Conservation (phyloP, 1,284 basidiomycete genomes). For the Cutaneotrichosporon spelunceum region DNA sequence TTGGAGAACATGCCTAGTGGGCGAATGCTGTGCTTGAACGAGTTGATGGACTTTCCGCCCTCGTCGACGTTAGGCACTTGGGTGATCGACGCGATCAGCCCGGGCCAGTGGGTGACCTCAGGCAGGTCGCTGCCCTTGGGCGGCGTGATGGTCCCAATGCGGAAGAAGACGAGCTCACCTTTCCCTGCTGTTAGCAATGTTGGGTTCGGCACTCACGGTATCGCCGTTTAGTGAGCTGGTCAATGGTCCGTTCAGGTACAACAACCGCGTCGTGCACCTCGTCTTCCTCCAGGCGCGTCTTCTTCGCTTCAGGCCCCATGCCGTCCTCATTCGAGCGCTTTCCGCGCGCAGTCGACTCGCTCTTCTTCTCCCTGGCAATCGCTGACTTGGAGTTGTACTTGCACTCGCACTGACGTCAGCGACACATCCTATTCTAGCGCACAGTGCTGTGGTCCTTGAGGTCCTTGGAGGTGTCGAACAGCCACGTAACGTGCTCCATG, state of each 20-base stretch:
- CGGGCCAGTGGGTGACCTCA: slow-evolving; percentile 46
- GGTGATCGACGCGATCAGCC: slow-evolving; percentile 26
- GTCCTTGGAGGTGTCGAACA: slow-evolving; percentile 32
- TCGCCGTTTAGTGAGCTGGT: slow-evolving; percentile 19
- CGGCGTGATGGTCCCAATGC: slow-evolving; percentile 30
- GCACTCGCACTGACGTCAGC: slow-evolving; percentile 35
- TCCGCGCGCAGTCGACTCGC: slow-evolving; percentile 7
- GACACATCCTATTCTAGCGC: not conserved
- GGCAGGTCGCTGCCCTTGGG: slow-evolving; percentile 21
- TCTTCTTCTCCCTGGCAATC: slow-evolving; percentile 9
- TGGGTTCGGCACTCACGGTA: slow-evolving; percentile 10
- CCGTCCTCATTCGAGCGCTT: slow-evolving; percentile 7
- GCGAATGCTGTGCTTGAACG: slow-evolving; percentile 30
- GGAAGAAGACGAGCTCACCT: slow-evolving; percentile 45
- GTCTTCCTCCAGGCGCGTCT: not conserved
- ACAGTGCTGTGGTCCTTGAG: slow-evolving; percentile 34
- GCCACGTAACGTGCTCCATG: slow-evolving; percentile 36
- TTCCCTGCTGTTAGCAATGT: slow-evolving; percentile 22
- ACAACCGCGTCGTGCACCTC: slow-evolving; percentile 3
- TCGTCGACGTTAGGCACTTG: slow-evolving; percentile 3
- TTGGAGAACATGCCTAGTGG: slow-evolving; percentile 41
- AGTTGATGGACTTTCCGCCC: not conserved
- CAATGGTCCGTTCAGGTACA: slow-evolving; percentile 20
- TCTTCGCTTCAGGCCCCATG: not conserved
- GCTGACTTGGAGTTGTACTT: slow-evolving; percentile 28